Conservation (phyloP, 2,329 filamentous ascomycete species). For the Pseudocercospora musae region DNA sequence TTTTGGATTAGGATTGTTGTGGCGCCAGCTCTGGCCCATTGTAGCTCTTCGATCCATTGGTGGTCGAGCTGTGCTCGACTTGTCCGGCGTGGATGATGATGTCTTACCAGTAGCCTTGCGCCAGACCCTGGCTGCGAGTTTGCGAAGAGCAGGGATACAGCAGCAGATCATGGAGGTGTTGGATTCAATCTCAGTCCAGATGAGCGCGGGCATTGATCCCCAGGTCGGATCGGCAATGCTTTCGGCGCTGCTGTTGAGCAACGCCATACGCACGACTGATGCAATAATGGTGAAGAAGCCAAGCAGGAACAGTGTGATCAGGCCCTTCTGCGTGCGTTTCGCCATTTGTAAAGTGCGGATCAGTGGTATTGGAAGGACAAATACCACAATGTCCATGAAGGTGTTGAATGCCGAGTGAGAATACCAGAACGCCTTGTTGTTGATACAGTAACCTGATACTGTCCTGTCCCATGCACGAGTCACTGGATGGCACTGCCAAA, state of each 20-base stretch:
- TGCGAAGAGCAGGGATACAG: conserved; percentile 26
- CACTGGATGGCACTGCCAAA: conserved; percentile 29
- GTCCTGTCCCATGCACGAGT: conserved; percentile 22
- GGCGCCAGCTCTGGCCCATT: not conserved
- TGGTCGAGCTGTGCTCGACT: not conserved
- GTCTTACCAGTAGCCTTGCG: not conserved
- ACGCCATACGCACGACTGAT: conserved; percentile 28
- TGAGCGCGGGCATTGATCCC: conserved; percentile 23
- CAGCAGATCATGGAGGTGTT: conserved; percentile 28
- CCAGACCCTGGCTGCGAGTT: conserved; percentile 7
- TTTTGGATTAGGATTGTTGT: conserved; percentile 2
- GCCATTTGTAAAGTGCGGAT: conserved; percentile 27
- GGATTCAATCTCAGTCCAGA: conserved; percentile 30
- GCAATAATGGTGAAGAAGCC: conserved; percentile 30
- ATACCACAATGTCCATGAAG: conserved; percentile 24
- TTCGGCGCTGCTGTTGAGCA: conserved; percentile 20
- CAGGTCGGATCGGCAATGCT: conserved; percentile 25
- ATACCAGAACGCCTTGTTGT: conserved; percentile 28
- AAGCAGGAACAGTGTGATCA: conserved; percentile 26
- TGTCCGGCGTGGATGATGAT: not conserved
- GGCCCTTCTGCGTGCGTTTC: conserved; percentile 21
- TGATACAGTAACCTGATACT: conserved; percentile 21
- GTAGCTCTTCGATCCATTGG: not conserved
- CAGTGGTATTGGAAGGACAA: conserved; percentile 30
- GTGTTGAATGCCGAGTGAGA: conserved; percentile 31